Base-by-base conservation (phyloP, 352 stramenopile species). In the Pilasporangium apinafurcum region DNA sequence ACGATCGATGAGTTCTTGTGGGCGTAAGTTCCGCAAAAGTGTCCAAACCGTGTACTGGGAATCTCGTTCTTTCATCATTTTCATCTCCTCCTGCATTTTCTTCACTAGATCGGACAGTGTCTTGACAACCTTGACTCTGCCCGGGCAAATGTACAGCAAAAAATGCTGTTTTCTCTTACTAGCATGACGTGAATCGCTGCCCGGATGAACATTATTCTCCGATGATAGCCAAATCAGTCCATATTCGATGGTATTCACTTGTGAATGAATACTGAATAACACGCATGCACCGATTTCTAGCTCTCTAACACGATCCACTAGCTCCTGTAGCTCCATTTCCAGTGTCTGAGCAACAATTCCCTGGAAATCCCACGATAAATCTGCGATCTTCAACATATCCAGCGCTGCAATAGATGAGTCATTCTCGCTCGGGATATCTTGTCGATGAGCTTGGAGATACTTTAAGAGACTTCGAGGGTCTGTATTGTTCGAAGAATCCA, bases 51-150 rank as follows among this genome's bases (percentile, higher is more conserved):
- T 65, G 37, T 78, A 86, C 25, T n/a, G 44, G 5, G 62, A 56
- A n/a, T 41, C 55, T 7, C 14, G 26, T 2, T 41, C 43, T 20
- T 35, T 37, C 13, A 75, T 34, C 4, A 45, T 26, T 16, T 56
- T 47, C 3, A 82, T 40, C 25, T 89, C 71, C 1, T 83, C 67
- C n/a, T 56, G 40, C 48, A 86, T 41, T 16, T 71, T 85, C 41
- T 59, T 69, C 8, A 75, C 28, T 17, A 90, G 36, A 24, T 80
- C 70, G 1, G 33, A 18, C 2, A 75, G 18, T n/a, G 17, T 77
- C 40, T 76, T 83, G 7, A 86, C 62, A 27, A 87, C 56, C 42
- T 90, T 90, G 16, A 87, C 62, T 13, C 71, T 59, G 2, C 74
- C 77, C 25, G 77, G 77, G 30, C 62, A 82, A 0, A 78, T 56